Evolutionary conservation across 352 stramenopile genomes (phyloP), one percentile per base, ranked within the genome.

Genomic region (Pythium volutum): DNA sequence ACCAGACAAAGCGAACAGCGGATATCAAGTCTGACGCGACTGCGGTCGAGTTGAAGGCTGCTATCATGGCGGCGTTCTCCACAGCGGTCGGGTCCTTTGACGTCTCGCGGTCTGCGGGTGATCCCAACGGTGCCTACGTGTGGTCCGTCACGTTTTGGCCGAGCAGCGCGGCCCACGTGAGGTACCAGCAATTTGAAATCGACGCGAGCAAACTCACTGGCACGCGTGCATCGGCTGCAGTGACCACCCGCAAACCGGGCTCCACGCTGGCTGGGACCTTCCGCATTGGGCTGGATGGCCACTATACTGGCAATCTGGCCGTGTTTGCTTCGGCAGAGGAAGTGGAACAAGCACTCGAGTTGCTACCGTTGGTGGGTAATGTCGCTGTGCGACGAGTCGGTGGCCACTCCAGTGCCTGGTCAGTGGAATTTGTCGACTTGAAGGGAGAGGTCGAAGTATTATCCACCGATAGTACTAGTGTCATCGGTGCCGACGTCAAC

Each of bases 21-120:
- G 64, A 64, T 48, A 60, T 91, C 15, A 66, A 61, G n/a, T 84
- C 68, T 46, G 73, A 90, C 36, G 72, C 74, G 14, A 67, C 62
- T 0, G 75, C 75, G 9, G 9, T 25, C 3, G 58, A 79, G 15
- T 50, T 89, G 27, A 69, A 74, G 33, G 27, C 43, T 43, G 76
- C 76, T 8, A 20, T 89, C 15, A 69, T 64, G 38, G 27, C 49
- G n/a, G 46, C 57, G 4, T 64, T 79, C n/a, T 45, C 54, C 8
- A 36, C 38, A 46, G 20, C 36, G 31, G 45, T 80, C 16, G 53
- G 49, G 3, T 29, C 31, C 6, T 69, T 81, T 3, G 34, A 48
- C 12, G 67, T 88, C 8, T 55, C 63, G 15, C 62, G 73, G 9
- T 70, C 75, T 15, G 11, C 25, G 2, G 39, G 41, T 11, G 70